phyloP scores from a whole-genome alignment of 2,329 filamentous ascomycete species.

The Tolypocladium tundrense region DNA sequence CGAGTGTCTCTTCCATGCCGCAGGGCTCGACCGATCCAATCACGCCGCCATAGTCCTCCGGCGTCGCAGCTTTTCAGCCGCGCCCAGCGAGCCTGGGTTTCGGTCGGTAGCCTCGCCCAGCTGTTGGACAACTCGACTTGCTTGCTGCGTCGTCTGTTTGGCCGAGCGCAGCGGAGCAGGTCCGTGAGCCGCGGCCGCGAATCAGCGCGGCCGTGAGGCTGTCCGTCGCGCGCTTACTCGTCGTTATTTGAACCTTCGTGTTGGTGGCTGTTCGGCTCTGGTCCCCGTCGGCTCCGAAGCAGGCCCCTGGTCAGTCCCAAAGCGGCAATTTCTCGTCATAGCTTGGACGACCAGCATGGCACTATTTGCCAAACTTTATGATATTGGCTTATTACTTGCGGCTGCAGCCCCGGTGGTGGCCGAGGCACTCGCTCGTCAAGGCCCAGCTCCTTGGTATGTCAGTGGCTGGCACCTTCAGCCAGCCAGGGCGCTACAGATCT shows the following conservation, averaged over 20 bases:
- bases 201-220: neutral
- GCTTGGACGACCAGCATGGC: neutral
- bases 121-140: neutral
- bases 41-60: neutral
- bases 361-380: neutral
- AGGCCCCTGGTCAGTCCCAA: neutral
- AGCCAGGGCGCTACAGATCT: neutral
- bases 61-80: neutral
- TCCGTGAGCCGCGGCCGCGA: neutral
- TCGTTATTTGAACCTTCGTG: no score
- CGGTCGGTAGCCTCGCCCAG: no score
- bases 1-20: neutral
- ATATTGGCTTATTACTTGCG: neutral
- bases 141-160: neutral
- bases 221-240: no score
- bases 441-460: neutral
- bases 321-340: neutral
- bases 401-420: neutral
- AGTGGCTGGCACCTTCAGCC: neutral
- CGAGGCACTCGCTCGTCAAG: neutral
- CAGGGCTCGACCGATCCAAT: neutral
- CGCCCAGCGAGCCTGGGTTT: no score
- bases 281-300: neutral
- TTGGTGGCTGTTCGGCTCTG: neutral
- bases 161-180: neutral